Percentiles rank a stretch among this genome's conserved stretches.
phyloP scores from a whole-genome alignment of 371 early-diverging fungal genomes.

The Mortierella sp. region DNA sequence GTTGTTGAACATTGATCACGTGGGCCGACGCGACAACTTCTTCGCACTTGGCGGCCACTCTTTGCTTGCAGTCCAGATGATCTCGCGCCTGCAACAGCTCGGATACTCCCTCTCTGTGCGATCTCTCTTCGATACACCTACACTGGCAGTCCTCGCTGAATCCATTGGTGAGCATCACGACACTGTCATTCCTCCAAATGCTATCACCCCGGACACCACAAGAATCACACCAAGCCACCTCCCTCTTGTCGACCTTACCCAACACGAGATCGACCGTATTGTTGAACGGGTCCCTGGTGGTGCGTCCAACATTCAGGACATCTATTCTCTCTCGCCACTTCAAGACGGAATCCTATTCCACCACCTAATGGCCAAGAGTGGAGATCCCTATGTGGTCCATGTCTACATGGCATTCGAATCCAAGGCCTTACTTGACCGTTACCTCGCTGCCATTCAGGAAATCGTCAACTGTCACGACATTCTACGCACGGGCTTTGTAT shows the following conservation, averaged over 20 bases:
- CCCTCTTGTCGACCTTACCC: slow-evolving; percentile 14
- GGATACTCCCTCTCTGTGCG: neutral
- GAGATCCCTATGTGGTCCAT: slow-evolving; percentile 9
- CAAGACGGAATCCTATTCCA: slow-evolving; percentile 28
- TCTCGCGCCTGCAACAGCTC: neutral
- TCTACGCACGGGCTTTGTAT: slow-evolving; percentile 16
- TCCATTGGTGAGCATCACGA: slow-evolving; percentile 3
- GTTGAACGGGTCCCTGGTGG: slow-evolving; percentile 10
- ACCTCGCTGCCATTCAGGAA: slow-evolving; percentile 9
- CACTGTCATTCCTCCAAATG: slow-evolving; percentile 10
- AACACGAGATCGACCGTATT: slow-evolving; percentile 12
- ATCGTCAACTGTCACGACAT: slow-evolving; percentile 18
- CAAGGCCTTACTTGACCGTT: slow-evolving; percentile 8
- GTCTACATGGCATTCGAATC: slow-evolving; percentile 1
- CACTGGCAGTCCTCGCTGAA: slow-evolving; percentile 2
- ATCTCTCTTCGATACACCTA: slow-evolving; percentile 9
- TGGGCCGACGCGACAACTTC: slow-evolving; percentile 27
- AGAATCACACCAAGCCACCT: slow-evolving; percentile 6
- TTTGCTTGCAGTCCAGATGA: slow-evolving; percentile 22
- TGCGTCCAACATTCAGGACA: slow-evolving; percentile 23
- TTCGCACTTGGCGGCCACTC: slow-evolving; percentile 45
- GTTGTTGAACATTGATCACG: slow-evolving; percentile 7
- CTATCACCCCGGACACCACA: slow-evolving; percentile 3
- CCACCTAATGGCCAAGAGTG: slow-evolving; percentile 9
- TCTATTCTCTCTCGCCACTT: slow-evolving; percentile 16